Evolutionary conservation across 2,329 filamentous ascomycete genomes (phyloP), one percentile per base, ranked within the genome.

Genomic region (Lachnellula arida): DNA sequence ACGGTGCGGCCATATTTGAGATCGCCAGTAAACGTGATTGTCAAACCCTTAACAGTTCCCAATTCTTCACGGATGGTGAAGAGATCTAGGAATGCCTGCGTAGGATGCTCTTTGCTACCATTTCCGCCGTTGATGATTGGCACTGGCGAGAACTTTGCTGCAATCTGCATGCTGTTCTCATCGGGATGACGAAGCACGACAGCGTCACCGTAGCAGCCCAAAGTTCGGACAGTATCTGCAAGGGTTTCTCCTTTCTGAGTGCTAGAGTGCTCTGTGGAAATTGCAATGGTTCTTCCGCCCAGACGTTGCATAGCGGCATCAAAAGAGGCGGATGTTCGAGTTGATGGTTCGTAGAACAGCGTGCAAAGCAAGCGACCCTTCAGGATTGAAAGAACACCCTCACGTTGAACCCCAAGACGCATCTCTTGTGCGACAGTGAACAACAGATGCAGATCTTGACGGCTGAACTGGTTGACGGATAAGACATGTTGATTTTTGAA

Each of bases 1-100:
- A 99, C 93, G 0, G 94, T 91, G 56, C 94, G 88, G 47, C 94
- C 94, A 72, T 97, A 95, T 63, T 88, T 85, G 56, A 99, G 85
- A 69, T 99, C 94, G 67, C 94, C 94, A 46, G 91, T 81, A 73
- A 99, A 99, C 50, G 94, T 99, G 69, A 99, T 95, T 46, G 91
- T 97, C 61, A 99, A 79, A 51, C 93, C 93, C 70, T 93, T 92
- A 55, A 97, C 93, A 0, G 92, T 97, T 61, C 94, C 94, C 8
- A 97, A 81, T 74, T 99, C 94, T 75, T 99, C 94, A 64, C 94
- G 90, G 69, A 99, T 99, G 53, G 94, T 97, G 79, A 97, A 99
- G 56, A 99, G 86, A 69, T 99, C 94, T 22, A 99, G 79, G 81
- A 99, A 94, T 0, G 94, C 94, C 75, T 99, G 94, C 0, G 94